Conservation (phyloP, 148 eudicot species). For the Rhododendron mucronatum region DNA sequence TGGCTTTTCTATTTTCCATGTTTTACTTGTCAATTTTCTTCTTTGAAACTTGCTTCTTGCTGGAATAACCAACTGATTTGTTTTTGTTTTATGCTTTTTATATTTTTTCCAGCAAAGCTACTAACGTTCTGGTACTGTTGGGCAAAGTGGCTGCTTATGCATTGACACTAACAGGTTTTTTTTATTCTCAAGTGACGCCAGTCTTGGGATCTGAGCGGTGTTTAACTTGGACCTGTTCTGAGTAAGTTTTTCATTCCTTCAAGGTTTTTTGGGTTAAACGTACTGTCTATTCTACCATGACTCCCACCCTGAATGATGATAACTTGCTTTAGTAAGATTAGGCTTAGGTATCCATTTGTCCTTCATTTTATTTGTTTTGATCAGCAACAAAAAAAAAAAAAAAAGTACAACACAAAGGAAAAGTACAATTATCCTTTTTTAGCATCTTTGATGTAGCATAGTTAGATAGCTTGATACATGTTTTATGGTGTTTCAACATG, state of each 20-base stretch:
- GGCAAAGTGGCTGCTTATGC: conserved; percentile 90
- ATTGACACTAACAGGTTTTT: conserved; percentile 71
- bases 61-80: conserved; percentile 7
- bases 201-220: conserved; percentile 34
- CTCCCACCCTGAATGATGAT: not conserved
- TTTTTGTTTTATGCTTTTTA: conserved; percentile 1
- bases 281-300: not conserved
- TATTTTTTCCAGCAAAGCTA: conserved; percentile 54
- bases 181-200: conserved; percentile 62
- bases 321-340: not conserved
- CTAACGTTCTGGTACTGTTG: conserved; percentile 63
- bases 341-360: not conserved
- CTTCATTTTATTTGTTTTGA: not conserved
- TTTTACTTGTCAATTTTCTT: conserved; percentile 1
- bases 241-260: conserved; percentile 40
- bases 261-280: not conserved
- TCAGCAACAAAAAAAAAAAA: not conserved
- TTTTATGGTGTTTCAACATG: not conserved
- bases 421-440: not conserved
- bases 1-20: not conserved
- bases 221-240: conserved; percentile 28
- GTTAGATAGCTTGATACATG: not conserved
- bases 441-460: not conserved
- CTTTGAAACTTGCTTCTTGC: not conserved
- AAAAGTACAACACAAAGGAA: not conserved